A percentile compares a stretch with the other conserved stretches of the same genome.
phyloP scores from a whole-genome alignment of 352 stramenopile species.

The Phytopythium kandeliae region DNA sequence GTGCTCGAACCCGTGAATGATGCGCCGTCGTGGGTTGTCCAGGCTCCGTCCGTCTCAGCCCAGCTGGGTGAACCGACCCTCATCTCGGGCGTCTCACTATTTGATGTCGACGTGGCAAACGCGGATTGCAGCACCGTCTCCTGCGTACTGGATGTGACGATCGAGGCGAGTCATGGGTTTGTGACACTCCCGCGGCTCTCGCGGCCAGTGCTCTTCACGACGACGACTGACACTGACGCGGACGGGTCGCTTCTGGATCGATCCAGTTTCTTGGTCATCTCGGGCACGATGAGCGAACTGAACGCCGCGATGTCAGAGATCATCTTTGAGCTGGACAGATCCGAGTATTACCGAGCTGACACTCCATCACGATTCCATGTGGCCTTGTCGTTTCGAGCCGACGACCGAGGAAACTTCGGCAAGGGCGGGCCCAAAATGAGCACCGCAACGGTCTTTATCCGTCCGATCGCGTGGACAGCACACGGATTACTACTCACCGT shows the following conservation, averaged over 20 bases:
- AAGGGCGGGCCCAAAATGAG: conserved; percentile 41
- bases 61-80: conserved; percentile 19
- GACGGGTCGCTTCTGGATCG: conserved; percentile 2
- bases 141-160: conserved; percentile 49
- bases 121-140: conserved; percentile 15
- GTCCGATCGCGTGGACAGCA: conserved; percentile 21
- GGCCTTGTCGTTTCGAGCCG: conserved; percentile 42
- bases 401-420: conserved; percentile 49
- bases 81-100: conserved; percentile 33
- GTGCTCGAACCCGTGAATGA: conserved; percentile 51
- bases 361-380: conserved; percentile 17
- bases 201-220: conserved; percentile 10
- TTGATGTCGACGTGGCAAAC: conserved; percentile 33
- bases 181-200: conserved; percentile 27
- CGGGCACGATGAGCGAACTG: conserved; percentile 22
- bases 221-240: conserved; percentile 8
- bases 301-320: conserved; percentile 41
- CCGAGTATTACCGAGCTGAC: conserved; percentile 22
- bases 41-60: conserved; percentile 11
- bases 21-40: conserved; percentile 41
- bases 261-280: conserved; percentile 26
- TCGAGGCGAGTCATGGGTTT: conserved; percentile 35
- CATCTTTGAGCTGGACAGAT: conserved; percentile 30
- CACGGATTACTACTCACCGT: conserved; percentile 18
- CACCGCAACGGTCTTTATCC: conserved; percentile 21